Evolutionary conservation across 352 stramenopile species (phyloP), one percentile per base, ranked within the genome.

Genomic region (Aphanomyces astaci): DNA sequence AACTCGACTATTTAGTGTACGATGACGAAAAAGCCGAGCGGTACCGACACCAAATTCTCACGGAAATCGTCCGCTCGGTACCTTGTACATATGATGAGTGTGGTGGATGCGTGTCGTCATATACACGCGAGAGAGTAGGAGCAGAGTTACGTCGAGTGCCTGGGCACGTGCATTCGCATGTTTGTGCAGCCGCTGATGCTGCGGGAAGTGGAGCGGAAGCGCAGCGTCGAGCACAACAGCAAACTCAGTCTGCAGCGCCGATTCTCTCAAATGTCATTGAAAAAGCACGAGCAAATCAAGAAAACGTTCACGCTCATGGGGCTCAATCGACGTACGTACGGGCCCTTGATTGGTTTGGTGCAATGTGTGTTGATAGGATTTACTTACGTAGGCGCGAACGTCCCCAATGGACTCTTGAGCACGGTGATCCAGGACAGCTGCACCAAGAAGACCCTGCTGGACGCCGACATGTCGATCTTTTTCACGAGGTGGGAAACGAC

Each of bases 381-480:
- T 43, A 43, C 36, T 7, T 43, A 43, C 7, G 4, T 66, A 59
- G 60, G 60, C 17, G 49, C 62, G 17, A 24, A 33, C 11, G 19
- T 60, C 13, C 62, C 13, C 11, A 43, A 28, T 11, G 62, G 48
- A 2, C 19, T 51, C 28, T 36, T 52, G 11, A 68, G 48, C 25
- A 40, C 27, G 11, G 30, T 48, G 33, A 11, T 10, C 9, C 10
- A 27, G n/a, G 62, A 68, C 25, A 27, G 13, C 25, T 45, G 19
- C 28, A 48, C 33, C 11, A 55, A 32, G 13, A 68, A 68, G 24
- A 33, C 62, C 3, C 40, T 92, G 13, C 79, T 95, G 72, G 82
- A 95, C 52, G 86, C 86, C 5, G 83, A 90, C 54, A 81, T 95
- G 73, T 85, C 85, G 9, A 90, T 95, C 56, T 95, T 95, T 60